Evolutionary conservation across 2,329 filamentous ascomycete species (phyloP).

Genomic region (Diaporthe nobilis): DNA sequence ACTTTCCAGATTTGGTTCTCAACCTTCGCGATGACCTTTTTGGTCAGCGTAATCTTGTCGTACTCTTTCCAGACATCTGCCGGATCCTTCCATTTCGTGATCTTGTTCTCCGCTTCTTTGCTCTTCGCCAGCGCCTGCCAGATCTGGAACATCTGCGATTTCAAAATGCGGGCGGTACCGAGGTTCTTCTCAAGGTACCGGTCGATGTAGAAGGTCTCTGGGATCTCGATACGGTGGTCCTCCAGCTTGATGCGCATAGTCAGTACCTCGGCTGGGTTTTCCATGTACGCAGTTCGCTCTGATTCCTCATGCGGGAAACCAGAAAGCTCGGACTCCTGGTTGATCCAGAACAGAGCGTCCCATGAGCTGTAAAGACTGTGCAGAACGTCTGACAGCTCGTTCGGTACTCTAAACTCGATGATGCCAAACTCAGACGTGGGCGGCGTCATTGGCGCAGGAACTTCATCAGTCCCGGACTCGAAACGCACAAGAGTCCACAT

Average conservation of each 20-base stretch:
- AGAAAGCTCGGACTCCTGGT: constrained; percentile 36
- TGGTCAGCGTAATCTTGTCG: constrained; percentile 42
- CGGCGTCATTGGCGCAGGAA: constrained; percentile 7
- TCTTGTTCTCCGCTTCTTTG: constrained; percentile 20
- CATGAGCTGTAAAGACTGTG: constrained; percentile 56
- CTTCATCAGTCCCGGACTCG: constrained; percentile 24
- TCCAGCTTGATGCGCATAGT: constrained; percentile 44
- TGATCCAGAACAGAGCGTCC: constrained; percentile 51
- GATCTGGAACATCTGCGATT: constrained; percentile 41
- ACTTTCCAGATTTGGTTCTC: constrained; percentile 44
- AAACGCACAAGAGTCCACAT: constrained; percentile 40
- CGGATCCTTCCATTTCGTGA: constrained; percentile 40
- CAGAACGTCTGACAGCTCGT: constrained; percentile 88
- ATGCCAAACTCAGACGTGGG: constrained; percentile 42
- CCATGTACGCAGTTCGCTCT: constrained; percentile 36
- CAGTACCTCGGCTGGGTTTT: constrained; percentile 39
- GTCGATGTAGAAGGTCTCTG: constrained; percentile 46
- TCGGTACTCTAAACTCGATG: constrained; percentile 64
- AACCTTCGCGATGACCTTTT: constrained; percentile 43
- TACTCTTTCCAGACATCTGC: constrained; percentile 20
- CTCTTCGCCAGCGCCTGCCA: constrained; percentile 39
- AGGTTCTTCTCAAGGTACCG: constrained; percentile 45
- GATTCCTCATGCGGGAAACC: constrained; percentile 30
- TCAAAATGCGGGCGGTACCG: constrained; percentile 41
- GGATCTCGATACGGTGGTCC: constrained; percentile 44